Base-by-base conservation (phyloP, 352 stramenopile genomes). In the Phytopythium aichiense region DNA sequence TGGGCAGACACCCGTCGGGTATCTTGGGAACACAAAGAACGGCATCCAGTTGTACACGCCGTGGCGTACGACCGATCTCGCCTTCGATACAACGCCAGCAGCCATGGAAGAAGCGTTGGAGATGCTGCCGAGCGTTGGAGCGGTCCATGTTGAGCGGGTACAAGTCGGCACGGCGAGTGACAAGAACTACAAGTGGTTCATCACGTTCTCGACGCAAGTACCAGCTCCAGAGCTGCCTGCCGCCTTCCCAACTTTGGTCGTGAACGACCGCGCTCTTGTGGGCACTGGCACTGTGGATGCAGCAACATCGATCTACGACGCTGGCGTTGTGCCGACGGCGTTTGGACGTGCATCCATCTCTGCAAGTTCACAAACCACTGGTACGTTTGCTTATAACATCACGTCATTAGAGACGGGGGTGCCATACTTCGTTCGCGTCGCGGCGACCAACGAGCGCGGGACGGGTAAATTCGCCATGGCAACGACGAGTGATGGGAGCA, bases 101-200 rank as follows among this genome's bases (percentile, higher is more conserved):
- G 68, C 63, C 4, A 76, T 95, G 70, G 70, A 93, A 54, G 76
- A 77, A 16, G 87, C 92, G 4, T 58, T 99, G 15, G 86, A 98
- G 73, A 74, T 92, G 60, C 68, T 99, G 6, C 79, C 91, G 13
- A 94, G 88, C 54, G 60, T 97, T 25, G 94, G 94, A 2, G 72
- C 85, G n/a, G 90, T 98, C 7, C 81, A 95, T 20, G 89, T 98
- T 1, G 81, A 92, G 56, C 85, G 95, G n/a, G 69, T 93, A 30
- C 78, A 81, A 25, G 69, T 79, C 12, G 65, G 61, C 4, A 56
- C 46, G 4, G 74, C 73, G 5, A 84, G 76, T 18, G 61, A 71
- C 28, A 88, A 87, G 57, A 91, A 81, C 28, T 98, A 87, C 66
- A 72, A 81, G 12, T 98, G 94, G 93, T 77, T 67, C 18, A 81